Base-by-base conservation (phyloP, 495 filamentous ascomycete genomes). In the Ascobolus immersus region DNA sequence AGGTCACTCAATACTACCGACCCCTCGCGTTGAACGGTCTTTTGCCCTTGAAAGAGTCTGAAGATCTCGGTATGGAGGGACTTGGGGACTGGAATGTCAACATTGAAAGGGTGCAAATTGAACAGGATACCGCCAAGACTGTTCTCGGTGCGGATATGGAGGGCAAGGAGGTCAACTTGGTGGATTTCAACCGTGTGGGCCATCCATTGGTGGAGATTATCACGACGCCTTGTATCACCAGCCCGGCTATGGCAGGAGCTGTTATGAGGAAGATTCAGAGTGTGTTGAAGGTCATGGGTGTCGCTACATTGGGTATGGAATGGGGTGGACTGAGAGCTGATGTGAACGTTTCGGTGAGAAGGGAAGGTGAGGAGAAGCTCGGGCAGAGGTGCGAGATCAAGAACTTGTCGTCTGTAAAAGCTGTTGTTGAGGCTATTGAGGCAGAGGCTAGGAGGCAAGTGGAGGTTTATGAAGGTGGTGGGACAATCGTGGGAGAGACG, bases 361-460 rank as follows among this genome's bases (percentile, higher is more conserved):
- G 58, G 10, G 46, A 36, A 2, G 65, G 67, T 2, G 57, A 67
- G 17, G 52, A 42, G 4, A 62, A 61, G 0, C 61, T 93, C 9
- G 86, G 86, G 5, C 77, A 81, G 44, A 63, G 82, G 32, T 91
- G 81, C 1, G 86, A 99, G 55, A 94, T 99, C 58, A 99, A 99
- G 54, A 99, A 99, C 42, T 50, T 99, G 31, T 80, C 73, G 48
- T 89, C 75, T 38, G 79, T 94, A 58, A 90, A 89, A 49, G 76
- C 82, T 1, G 74, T 94, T 12, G 79, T 92, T 51, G 81, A 90
- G 39, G 84, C 86, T 7, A 77, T 99, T 39, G 68, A 76, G 28
- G 77, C 80, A 2, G 86, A 99, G 55, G 68, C 80, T 29, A 71
- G 80, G 37, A 65, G 86, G 3, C 86, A 99, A 54, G 90, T 93